A percentile compares a stretch with the other conserved stretches of the same genome.
These are phyloP conservation scores for Euphorbia lathyris DNA, from an alignment of 345 rosid species.

Conservation along the genomic window DNA sequence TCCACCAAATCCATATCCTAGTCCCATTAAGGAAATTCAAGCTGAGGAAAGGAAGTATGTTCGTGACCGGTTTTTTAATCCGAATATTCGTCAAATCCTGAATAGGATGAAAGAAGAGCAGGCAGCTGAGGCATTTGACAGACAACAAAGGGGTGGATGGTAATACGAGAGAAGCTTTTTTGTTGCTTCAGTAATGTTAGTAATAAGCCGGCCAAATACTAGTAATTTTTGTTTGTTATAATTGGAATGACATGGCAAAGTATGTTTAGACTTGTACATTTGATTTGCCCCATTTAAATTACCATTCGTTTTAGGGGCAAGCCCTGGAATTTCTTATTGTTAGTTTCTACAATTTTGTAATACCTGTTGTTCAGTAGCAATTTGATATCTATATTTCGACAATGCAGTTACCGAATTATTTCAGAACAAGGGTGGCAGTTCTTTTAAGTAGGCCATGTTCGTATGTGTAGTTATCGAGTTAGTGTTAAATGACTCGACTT, in stretches of 20 bases:
- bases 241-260: background rate
- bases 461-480: too few relatives aligned
- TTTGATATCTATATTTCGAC: background rate
- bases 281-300: background rate
- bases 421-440: background rate
- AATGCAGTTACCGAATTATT: background rate
- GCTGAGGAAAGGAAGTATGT: slow-evolving; percentile 48
- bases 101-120: slow-evolving; percentile 62
- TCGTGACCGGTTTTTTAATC: slow-evolving; percentile 47
- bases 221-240: background rate
- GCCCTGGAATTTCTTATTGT: background rate
- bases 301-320: background rate
- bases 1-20: slow-evolving; percentile 77
- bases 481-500: too few relatives aligned
- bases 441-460: too few relatives aligned
- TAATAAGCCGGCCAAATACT: background rate
- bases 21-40: slow-evolving; percentile 62
- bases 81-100: slow-evolving; percentile 41
- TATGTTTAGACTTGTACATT: background rate
- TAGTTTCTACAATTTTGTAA: background rate
- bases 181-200: background rate
- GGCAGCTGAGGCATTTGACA: slow-evolving; percentile 30
- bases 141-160: slow-evolving; percentile 10
- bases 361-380: too few relatives aligned
- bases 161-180: background rate